These are phyloP conservation scores for Acrocalymma vagum DNA, from an alignment of 2,329 filamentous ascomycete species.

Conservation along the genomic window DNA sequence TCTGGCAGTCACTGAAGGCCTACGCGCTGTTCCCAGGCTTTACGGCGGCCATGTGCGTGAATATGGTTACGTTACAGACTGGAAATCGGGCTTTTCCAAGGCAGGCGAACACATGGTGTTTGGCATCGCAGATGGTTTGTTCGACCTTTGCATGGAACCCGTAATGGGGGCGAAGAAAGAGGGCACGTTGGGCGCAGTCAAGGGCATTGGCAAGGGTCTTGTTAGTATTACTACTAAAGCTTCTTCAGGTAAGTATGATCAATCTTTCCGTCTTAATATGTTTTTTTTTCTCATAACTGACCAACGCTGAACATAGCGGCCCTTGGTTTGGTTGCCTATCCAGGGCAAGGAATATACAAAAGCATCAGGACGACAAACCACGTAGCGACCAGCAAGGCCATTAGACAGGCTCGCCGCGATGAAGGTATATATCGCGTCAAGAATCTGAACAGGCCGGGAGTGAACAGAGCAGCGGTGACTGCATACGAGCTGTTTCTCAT, in stretches of 20 bases:
- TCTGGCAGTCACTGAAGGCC: constrained; percentile 45
- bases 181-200: constrained; percentile 41
- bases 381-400: too few relatives aligned
- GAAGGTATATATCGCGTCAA: too few relatives aligned
- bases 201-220: constrained; percentile 45
- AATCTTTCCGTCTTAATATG: too few relatives aligned
- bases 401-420: too few relatives aligned
- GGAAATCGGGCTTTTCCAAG: constrained; percentile 41
- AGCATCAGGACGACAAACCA: constrained; percentile 12
- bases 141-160: constrained; percentile 41
- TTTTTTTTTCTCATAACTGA: constrained; percentile 6
- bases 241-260: too few relatives aligned
- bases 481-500: too few relatives aligned
- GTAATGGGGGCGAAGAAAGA: constrained; percentile 40
- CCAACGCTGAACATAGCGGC: constrained; percentile 7
- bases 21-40: constrained; percentile 45
- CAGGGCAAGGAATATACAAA: constrained; percentile 23
- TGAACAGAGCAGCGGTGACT: too few relatives aligned
- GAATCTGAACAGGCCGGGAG: too few relatives aligned
- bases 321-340: constrained; percentile 21
- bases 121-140: constrained; percentile 44
- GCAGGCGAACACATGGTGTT: constrained; percentile 43
- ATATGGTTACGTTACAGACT: constrained; percentile 42
- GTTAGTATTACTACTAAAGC: constrained; percentile 7
- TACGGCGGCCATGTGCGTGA: constrained; percentile 48